Evolutionary conservation across 1,284 basidiomycete species (phyloP).

Genomic region (Quambalaria eucalypti): DNA sequence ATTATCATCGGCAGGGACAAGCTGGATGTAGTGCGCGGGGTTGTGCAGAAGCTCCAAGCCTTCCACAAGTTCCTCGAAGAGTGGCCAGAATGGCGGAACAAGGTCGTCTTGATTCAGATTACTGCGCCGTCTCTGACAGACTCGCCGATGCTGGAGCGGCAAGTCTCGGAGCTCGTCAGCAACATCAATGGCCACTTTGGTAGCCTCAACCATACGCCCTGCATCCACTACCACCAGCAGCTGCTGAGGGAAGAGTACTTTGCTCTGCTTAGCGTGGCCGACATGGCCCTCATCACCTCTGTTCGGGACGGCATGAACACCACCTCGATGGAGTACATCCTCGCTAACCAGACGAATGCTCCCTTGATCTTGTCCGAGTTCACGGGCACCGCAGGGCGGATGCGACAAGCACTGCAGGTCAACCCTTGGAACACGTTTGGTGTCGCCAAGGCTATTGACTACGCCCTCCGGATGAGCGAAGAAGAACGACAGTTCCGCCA

Average conservation of each 20-base stretch:
- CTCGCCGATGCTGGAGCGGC: slow-evolving; percentile 83
- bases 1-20: slow-evolving; percentile 99
- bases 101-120: slow-evolving; percentile 66
- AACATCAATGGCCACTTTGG: slow-evolving; percentile 97
- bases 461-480: slow-evolving; percentile 70
- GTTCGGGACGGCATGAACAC: slow-evolving; percentile 98
- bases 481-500: slow-evolving; percentile 73
- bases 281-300: slow-evolving; percentile 89
- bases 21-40: slow-evolving; percentile 93
- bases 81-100: slow-evolving; percentile 92
- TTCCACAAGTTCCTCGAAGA: slow-evolving; percentile 88
- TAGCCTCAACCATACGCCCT: slow-evolving; percentile 86
- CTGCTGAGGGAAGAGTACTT: slow-evolving; percentile 94
- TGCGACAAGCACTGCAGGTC: slow-evolving; percentile 59
- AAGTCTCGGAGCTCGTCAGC: slow-evolving; percentile 86
- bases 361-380: slow-evolving; percentile 91
- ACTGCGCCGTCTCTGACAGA: slow-evolving; percentile 91
- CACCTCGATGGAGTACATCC: slow-evolving; percentile 85
- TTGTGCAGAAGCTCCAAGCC: slow-evolving; percentile 91
- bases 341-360: slow-evolving; percentile 73
- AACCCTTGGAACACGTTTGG: slow-evolving; percentile 73
- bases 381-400: slow-evolving; percentile 85
- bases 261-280: slow-evolving; percentile 85
- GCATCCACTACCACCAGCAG: slow-evolving; percentile 98
- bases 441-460: slow-evolving; percentile 87